A percentile compares a stretch with the other conserved stretches of the same genome.
phyloP scores from a whole-genome alignment of 768 basidiomycete species.

The Phanerodontia chrysosporium region DNA sequence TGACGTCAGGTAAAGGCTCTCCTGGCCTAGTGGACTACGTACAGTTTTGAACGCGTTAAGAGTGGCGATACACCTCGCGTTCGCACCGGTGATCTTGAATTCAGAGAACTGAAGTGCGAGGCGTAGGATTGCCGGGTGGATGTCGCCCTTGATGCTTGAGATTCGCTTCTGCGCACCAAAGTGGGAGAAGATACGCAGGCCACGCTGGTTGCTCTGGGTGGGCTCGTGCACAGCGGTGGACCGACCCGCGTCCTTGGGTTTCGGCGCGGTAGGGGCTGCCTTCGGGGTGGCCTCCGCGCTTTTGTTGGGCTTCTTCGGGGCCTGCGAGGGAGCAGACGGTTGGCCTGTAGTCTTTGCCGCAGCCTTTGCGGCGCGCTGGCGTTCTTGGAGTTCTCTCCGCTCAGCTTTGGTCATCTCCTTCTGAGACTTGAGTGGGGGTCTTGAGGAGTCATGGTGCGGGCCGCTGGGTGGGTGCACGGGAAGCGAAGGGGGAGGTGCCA shows the following conservation, averaged over 20 bases:
- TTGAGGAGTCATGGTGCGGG: conserved; percentile 8
- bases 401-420: conserved; percentile 80
- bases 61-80: conserved; percentile 92
- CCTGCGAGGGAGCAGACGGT: conserved; percentile 16
- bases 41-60: conserved; percentile 90
- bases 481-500: conserved; percentile 20
- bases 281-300: conserved; percentile 16
- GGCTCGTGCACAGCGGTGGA: conserved; percentile 28
- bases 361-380: conserved; percentile 75
- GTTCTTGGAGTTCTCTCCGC: conserved; percentile 74
- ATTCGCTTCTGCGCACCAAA: conserved; percentile 69
- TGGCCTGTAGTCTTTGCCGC: conserved; percentile 25
- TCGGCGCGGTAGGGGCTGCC: conserved; percentile 7
- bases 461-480: conserved; percentile 22
- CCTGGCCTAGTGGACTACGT: conserved; percentile 21
- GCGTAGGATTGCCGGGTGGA: conserved; percentile 85
- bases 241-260: conserved; percentile 9
- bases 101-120: conserved; percentile 88
- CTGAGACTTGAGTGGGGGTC: conserved; percentile 40
- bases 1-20: not conserved
- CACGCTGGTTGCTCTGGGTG: conserved; percentile 41
- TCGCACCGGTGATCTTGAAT: conserved; percentile 91
- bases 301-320: conserved; percentile 17
- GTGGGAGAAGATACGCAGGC: conserved; percentile 82
- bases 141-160: conserved; percentile 66